A percentile compares a stretch with the other conserved stretches of the same genome.
These are phyloP conservation scores for Hypoxylon perforatum DNA, from an alignment of 495 filamentous ascomycete species.

Conservation along the genomic window DNA sequence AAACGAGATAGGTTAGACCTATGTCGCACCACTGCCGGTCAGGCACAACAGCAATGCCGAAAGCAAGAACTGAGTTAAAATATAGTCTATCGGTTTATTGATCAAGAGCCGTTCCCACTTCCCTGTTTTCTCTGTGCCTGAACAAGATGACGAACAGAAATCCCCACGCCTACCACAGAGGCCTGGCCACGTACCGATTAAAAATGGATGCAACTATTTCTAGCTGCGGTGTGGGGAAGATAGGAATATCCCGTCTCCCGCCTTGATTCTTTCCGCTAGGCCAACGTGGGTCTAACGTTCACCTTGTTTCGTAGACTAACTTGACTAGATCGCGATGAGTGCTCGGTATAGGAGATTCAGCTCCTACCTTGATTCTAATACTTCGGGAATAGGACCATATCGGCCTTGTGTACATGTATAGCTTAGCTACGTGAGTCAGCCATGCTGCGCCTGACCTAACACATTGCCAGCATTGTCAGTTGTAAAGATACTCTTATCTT, in stretches of 20 bases:
- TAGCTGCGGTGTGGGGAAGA: conserved; percentile 1
- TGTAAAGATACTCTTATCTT: background rate
- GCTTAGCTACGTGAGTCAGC: conserved; percentile 17
- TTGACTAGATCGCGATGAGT: conserved; percentile 3
- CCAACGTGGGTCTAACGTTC: background rate
- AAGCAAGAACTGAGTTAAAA: background rate
- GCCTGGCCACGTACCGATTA: conserved; percentile 14
- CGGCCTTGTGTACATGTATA: conserved; percentile 5
- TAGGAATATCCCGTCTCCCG: conserved; percentile 2
- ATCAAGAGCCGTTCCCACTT: background rate
- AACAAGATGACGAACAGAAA: conserved; percentile 19
- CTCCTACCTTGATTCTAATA: background rate
- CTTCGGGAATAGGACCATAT: conserved; percentile 14
- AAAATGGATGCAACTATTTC: conserved; percentile 10
- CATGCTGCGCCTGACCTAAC: conserved; percentile 10
- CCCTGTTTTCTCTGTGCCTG: conserved; percentile 12
- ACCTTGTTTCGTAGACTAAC: background rate
- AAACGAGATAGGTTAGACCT: conserved; percentile 14
- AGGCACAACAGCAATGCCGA: conserved; percentile 3
- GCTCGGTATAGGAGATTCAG: background rate
- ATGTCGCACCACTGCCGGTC: conserved; percentile 3
- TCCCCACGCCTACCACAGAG: conserved; percentile 23
- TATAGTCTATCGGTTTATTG: conserved; percentile 8
- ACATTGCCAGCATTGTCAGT: background rate
- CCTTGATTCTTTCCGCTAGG: conserved; percentile 9